phyloP scores from a whole-genome alignment of 352 stramenopile genomes.

The Peronospora farinosa region DNA sequence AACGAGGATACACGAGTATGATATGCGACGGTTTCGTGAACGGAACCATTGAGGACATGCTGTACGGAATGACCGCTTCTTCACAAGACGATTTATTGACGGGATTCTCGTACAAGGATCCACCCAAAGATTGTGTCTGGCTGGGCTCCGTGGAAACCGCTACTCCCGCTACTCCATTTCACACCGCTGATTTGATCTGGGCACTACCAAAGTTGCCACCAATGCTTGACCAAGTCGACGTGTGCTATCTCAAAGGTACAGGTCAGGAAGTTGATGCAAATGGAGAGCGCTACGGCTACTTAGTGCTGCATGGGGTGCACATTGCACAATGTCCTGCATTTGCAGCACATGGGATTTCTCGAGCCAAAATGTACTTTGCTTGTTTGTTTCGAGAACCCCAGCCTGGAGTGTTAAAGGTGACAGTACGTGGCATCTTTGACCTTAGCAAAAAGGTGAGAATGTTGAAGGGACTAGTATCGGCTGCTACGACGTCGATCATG shows the following conservation, averaged over 20 bases:
- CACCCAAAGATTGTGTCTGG: conserved; percentile 35
- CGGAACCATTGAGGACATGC: conserved; percentile 34
- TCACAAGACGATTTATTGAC: conserved; percentile 35
- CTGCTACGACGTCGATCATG: conserved; percentile 30
- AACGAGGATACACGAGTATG: conserved; percentile 26
- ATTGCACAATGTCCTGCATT: conserved; percentile 33
- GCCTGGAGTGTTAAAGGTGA: conserved; percentile 30
- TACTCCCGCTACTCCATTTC: conserved; percentile 31
- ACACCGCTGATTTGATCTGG: conserved; percentile 39
- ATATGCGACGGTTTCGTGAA: conserved; percentile 29
- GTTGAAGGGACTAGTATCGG: conserved; percentile 12
- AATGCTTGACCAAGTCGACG: conserved; percentile 29
- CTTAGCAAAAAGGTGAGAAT: conserved; percentile 29
- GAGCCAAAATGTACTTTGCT: conserved; percentile 30
- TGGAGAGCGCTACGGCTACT: conserved; percentile 36
- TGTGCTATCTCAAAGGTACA: conserved; percentile 36
- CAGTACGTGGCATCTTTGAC: conserved; percentile 41
- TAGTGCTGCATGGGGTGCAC: conserved; percentile 37
- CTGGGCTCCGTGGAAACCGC: conserved; percentile 26
- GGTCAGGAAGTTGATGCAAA: conserved; percentile 15
- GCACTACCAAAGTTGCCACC: conserved; percentile 21
- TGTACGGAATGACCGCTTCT: conserved; percentile 36
- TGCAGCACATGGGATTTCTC: conserved; percentile 15
- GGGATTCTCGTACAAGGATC: conserved; percentile 30
- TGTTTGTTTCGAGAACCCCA: conserved; percentile 34